Conservation (phyloP, 2,329 filamentous ascomycete species). For the Chaetomiaceae sp. region DNA sequence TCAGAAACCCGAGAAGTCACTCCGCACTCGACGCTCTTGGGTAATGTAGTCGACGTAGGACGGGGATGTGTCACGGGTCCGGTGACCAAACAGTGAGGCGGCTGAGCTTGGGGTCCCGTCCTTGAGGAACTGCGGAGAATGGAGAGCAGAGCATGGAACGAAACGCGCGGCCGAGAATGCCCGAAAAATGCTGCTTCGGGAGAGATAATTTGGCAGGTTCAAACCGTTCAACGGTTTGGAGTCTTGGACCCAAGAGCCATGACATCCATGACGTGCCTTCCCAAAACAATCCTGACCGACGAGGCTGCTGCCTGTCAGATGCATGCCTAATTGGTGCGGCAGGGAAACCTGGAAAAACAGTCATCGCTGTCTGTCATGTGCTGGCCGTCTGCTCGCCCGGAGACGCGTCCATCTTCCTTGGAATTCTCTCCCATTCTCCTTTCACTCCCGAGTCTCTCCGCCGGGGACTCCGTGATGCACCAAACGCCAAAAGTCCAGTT, state of each 20-base stretch:
- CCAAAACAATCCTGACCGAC: neutral
- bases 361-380: neutral
- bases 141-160: too few species aligned
- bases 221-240: neutral
- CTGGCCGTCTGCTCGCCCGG: neutral
- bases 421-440: neutral
- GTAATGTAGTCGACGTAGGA: too few species aligned
- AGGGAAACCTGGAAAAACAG: neutral
- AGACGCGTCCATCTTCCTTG: neutral
- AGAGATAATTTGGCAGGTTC: neutral
- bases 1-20: too few species aligned
- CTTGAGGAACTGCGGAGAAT: too few species aligned
- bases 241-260: too few species aligned
- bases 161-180: too few species aligned
- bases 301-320: slow-evolving; percentile 10
- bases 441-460: slow-evolving; percentile 4
- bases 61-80: too few species aligned
- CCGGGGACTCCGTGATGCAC: slow-evolving; percentile 19
- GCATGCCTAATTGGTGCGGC: neutral
- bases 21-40: too few species aligned
- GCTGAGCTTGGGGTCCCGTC: too few species aligned
- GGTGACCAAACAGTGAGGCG: too few species aligned
- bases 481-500: too few species aligned
- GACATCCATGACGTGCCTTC: neutral
- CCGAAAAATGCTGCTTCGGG: neutral